A percentile compares a stretch with the other conserved stretches of the same genome.
phyloP scores from a whole-genome alignment of 2,329 filamentous ascomycete species.

The Xylariomycetidae sp. region DNA sequence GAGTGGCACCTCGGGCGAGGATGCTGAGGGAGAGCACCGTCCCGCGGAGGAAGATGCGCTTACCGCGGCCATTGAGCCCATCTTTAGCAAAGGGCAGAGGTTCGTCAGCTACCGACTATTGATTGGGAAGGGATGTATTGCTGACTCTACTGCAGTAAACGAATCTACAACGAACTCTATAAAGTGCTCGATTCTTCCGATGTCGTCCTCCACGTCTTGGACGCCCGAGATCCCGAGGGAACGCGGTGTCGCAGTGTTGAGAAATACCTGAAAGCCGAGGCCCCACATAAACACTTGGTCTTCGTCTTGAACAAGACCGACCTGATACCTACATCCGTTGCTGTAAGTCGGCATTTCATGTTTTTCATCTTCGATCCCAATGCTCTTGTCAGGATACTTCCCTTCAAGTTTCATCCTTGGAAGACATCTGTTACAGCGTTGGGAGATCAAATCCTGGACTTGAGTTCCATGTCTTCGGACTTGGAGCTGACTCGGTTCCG shows the following conservation, averaged over 20 bases:
- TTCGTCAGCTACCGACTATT: background rate
- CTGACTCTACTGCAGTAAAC: constrained; percentile 43
- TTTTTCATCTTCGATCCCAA: constrained; percentile 45
- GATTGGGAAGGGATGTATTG: background rate
- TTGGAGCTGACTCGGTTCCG: constrained; percentile 68
- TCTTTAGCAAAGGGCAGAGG: constrained; percentile 88
- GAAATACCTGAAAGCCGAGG: constrained; percentile 89
- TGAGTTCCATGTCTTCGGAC: constrained; percentile 59
- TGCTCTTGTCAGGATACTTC: constrained; percentile 79
- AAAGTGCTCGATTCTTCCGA: constrained; percentile 56
- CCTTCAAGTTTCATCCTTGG: constrained; percentile 60
- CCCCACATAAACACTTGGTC: constrained; percentile 77
- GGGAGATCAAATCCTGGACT: constrained; percentile 80
- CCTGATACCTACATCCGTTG: constrained; percentile 83
- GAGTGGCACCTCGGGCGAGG: constrained; percentile 60
- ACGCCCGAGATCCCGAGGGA: constrained; percentile 82
- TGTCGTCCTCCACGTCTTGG: constrained; percentile 85
- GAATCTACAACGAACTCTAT: constrained; percentile 91
- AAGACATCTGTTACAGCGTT: constrained; percentile 98
- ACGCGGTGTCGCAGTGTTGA: constrained; percentile 87
- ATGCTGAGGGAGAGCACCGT: constrained; percentile 31
- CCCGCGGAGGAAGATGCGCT: constrained; percentile 38
- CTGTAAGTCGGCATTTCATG: constrained; percentile 61
- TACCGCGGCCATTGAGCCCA: constrained; percentile 68
- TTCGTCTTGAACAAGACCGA: constrained; percentile 81